Evolutionary conservation across 2,329 filamentous ascomycete genomes (phyloP).

Genomic region (Juglanconis juglandina): DNA sequence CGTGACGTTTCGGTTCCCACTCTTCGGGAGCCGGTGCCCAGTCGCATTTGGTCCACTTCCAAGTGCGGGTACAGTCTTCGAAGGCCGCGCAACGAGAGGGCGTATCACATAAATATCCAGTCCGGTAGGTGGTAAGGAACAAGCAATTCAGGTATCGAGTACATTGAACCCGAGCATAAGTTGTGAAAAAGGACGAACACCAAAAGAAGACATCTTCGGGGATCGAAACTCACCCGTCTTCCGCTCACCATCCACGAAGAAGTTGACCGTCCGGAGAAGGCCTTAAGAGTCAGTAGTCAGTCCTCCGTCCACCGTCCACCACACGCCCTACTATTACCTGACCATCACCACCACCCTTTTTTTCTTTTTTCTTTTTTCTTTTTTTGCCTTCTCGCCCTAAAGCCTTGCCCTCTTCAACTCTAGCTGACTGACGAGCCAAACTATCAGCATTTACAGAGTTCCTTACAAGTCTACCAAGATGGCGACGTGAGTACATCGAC

Average conservation of each 20-base stretch:
- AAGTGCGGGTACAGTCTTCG: constrained; percentile 7
- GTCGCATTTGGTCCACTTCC: constrained; percentile 10
- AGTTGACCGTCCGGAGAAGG: background rate
- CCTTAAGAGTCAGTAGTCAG: background rate
- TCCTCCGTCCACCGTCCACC: background rate
- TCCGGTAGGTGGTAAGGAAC: constrained; percentile 5
- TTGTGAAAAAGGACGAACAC: background rate
- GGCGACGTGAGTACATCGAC: constrained; percentile 23
- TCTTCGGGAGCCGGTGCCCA: constrained; percentile 13
- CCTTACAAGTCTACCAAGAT: constrained; percentile 5
- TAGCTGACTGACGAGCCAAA: background rate
- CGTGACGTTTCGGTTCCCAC: constrained; percentile 10
- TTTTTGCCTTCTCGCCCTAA: background rate
- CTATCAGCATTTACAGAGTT: background rate
- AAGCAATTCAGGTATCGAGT: constrained; percentile 2
- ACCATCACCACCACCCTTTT: background rate
- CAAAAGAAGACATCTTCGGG: constrained; percentile 6
- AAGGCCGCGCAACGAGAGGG: constrained; percentile 12
- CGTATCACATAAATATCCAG: constrained; percentile 1
- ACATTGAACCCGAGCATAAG: background rate
- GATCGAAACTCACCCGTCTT: constrained; percentile 9
- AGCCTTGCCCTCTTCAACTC: background rate
- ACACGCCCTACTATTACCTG: background rate
- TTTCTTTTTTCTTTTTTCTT: background rate
- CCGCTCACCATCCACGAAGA: background rate